Evolutionary conservation across 202 grass and related monocot genomes (phyloP).

Genomic region (Zoysia matrella): DNA sequence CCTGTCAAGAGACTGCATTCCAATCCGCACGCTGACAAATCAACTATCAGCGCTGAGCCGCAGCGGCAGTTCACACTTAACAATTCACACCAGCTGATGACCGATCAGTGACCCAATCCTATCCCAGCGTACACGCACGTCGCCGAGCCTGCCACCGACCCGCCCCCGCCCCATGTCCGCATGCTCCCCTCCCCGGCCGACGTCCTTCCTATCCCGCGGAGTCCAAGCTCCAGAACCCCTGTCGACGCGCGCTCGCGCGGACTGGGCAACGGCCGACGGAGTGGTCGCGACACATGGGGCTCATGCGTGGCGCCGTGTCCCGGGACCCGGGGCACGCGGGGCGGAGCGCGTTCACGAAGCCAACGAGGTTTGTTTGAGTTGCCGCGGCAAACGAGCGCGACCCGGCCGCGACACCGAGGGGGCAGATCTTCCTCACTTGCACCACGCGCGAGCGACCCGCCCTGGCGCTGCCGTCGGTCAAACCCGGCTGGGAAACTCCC

Average conservation of each 20-base stretch:
- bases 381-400: no score
- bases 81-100: neutral
- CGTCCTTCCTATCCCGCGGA: neutral
- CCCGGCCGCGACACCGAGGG: slow-evolving; percentile 14
- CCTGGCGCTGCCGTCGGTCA: neutral
- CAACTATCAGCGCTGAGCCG: neutral
- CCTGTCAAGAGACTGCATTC: neutral
- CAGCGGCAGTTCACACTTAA: neutral
- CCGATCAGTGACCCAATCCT: neutral
- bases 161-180: slow-evolving; percentile 9
- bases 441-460: neutral
- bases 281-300: neutral
- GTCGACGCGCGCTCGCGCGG: no score
- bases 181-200: neutral
- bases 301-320: no score
- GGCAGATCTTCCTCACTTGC: slow-evolving; percentile 15
- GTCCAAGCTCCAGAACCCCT: no score
- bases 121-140: neutral
- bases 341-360: no score
- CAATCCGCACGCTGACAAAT: slow-evolving; percentile 43
- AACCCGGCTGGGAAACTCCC: neutral
- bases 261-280: no score
- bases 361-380: neutral
- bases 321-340: no score
- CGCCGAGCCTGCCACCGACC: slow-evolving; percentile 8